A percentile compares a stretch with the other conserved stretches of the same genome.
phyloP scores from a whole-genome alignment of 176 grass and related monocot species.

The Paspalum notatum region DNA sequence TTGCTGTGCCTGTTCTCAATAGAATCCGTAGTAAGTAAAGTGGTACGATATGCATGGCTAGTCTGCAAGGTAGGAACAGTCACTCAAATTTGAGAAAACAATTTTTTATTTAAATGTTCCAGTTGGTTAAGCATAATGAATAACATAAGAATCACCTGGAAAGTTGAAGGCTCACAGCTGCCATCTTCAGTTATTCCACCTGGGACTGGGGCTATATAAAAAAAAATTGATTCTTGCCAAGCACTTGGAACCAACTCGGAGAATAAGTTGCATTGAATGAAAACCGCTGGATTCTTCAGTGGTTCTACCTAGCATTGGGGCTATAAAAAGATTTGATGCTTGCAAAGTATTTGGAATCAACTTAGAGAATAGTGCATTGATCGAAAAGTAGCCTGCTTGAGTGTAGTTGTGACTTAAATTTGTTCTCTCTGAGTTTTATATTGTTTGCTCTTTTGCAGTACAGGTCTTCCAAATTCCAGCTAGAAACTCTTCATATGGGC shows the following conservation, averaged over 20 bases:
- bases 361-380: neutral
- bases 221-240: conserved; percentile 11
- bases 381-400: neutral
- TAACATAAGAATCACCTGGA: neutral
- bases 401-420: neutral
- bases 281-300: neutral
- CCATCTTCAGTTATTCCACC: neutral
- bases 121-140: neutral
- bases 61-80: too few relatives aligned
- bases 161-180: neutral
- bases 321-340: neutral
- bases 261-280: neutral
- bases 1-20: conserved; percentile 13
- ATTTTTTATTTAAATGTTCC: conserved; percentile 9
- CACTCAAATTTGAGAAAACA: too few relatives aligned
- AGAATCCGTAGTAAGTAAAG: neutral
- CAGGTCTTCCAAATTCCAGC: neutral
- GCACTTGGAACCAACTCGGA: neutral
- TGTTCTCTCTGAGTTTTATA: neutral
- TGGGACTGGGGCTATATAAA: neutral
- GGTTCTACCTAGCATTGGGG: neutral
- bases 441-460: neutral
- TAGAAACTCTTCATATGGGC: neutral
- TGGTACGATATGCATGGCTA: too few relatives aligned
- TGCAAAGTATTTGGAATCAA: neutral